Base-by-base conservation (phyloP, 2,329 filamentous ascomycete genomes). In the Aspergillus texensis region DNA sequence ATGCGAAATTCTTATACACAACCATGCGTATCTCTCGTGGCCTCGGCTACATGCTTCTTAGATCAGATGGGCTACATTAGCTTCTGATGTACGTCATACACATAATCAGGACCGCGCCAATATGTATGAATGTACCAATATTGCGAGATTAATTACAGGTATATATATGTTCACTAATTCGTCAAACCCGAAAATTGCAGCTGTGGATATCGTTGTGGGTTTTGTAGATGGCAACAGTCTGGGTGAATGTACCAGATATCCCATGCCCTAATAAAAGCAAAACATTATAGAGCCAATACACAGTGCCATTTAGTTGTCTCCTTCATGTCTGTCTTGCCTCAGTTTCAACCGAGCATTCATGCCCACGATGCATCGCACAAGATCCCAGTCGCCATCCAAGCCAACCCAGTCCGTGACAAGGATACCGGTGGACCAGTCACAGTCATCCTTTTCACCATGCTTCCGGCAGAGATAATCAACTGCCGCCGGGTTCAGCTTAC, bases 321-420 rank as follows among this genome's bases (percentile, higher is more conserved):
- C 32, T 26, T 64, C 60, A 10, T 67, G 43, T 34, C 52, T 61
- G 19, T 72, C 61, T 63, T 75, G 66, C 61, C 73, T 74, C 67
- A 80, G 67, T 67, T 77, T 74, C 70, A 87, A 72, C 62, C 80
- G 90, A 28, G 90, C 87, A 75, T 99, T 99, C 92, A 96, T 94
- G 8, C 92, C 94, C 8, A 98, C 89, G 71, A 97, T 90, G 78
- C 92, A 91, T 67, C 89, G 86, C 41, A 96, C 87, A 60, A 98
- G 79, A 80, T 97, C 93, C 94, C 94, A 99, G 78, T 98, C 91
- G 0, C 90, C 93, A 66, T 89, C 85, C 65, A 89, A 83, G 2
- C 95, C 95, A 57, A 97, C 94, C 92, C 92, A 97, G 78, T 99
- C 95, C 65, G 91, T 95, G 30, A 98, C 90, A 52, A 98, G 89